Conservation (phyloP, 305 asterid genomes). For the Solanum aculeatissimum region DNA sequence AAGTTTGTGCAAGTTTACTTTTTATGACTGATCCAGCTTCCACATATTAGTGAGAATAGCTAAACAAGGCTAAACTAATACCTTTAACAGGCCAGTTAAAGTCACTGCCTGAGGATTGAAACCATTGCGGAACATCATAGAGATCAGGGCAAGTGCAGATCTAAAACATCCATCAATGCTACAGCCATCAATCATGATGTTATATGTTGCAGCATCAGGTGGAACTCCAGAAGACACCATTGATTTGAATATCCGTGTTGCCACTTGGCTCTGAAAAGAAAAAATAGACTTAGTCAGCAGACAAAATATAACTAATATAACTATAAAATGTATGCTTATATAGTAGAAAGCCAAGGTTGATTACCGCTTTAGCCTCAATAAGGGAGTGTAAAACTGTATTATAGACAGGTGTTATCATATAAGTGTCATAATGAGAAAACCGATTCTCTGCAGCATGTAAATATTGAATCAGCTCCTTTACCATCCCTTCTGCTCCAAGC, state of each 20-base stretch:
- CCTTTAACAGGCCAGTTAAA: conserved; percentile 67
- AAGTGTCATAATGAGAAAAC: conserved; percentile 12
- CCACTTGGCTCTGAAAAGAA: conserved; percentile 35
- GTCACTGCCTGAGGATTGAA: conserved; percentile 27
- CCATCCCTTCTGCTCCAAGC: conserved; percentile 77
- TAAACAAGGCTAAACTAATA: conserved; percentile 1
- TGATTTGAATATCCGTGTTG: conserved; percentile 50
- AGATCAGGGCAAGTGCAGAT: conserved; percentile 63
- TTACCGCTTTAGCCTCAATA: conserved; percentile 64
- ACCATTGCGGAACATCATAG: conserved; percentile 73
- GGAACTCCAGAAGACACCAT: conserved; percentile 50
- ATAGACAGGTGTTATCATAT: conserved; percentile 33
- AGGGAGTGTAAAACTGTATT: conserved; percentile 63
- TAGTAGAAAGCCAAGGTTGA: not conserved
- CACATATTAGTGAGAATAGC: not conserved
- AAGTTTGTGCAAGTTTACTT: not conserved
- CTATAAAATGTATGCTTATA: not conserved
- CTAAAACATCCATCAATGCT: conserved; percentile 35
- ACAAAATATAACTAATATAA: not conserved
- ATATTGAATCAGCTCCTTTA: conserved; percentile 40
- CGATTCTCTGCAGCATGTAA: conserved; percentile 46
- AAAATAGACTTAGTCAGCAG: conserved; percentile 1
- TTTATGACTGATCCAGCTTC: not conserved
- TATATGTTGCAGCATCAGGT: conserved; percentile 42
- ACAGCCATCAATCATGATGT: conserved; percentile 66